Percentiles rank a stretch among this genome's conserved stretches.
phyloP scores from a whole-genome alignment of 352 stramenopile species.

The Globisporangium carolinianum region DNA sequence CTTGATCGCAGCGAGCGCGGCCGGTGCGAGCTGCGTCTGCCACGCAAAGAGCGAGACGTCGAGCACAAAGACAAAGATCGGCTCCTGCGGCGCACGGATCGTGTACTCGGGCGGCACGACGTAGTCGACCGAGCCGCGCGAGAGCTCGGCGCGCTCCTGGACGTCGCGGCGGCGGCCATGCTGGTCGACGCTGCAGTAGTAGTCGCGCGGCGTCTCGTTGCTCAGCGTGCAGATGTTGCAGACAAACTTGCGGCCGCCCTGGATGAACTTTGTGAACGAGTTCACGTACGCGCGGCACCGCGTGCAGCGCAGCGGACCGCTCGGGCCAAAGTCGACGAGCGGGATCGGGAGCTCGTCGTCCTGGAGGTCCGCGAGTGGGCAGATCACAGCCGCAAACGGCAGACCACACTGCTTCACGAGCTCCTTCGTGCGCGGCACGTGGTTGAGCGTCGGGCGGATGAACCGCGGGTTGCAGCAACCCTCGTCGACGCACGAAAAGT shows the following conservation, averaged over 20 bases:
- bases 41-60: conserved; percentile 84
- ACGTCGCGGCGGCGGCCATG: conserved; percentile 77
- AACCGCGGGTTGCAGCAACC: conserved; percentile 87
- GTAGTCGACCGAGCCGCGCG: conserved; percentile 81
- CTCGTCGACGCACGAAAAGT: conserved; percentile 81
- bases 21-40: conserved; percentile 56
- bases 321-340: conserved; percentile 81
- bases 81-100: conserved; percentile 71
- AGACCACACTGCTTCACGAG: conserved; percentile 72
- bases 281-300: conserved; percentile 86
- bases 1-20: conserved; percentile 66
- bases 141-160: conserved; percentile 73
- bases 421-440: conserved; percentile 68
- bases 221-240: conserved; percentile 86
- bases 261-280: conserved; percentile 83
- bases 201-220: conserved; percentile 82
- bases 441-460: conserved; percentile 84
- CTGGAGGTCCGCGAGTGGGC: conserved; percentile 71
- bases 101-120: conserved; percentile 80
- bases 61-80: conserved; percentile 84
- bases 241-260: conserved; percentile 78
- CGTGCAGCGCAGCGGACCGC: conserved; percentile 74
- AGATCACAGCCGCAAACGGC: conserved; percentile 77
- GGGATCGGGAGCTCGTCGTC: conserved; percentile 80
- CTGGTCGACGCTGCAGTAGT: conserved; percentile 86